Percentiles rank a stretch among this genome's conserved stretches.
These are phyloP conservation scores for Aspergillus sp. DNA, from an alignment of 2,329 filamentous ascomycete genomes.

Conservation along the genomic window DNA sequence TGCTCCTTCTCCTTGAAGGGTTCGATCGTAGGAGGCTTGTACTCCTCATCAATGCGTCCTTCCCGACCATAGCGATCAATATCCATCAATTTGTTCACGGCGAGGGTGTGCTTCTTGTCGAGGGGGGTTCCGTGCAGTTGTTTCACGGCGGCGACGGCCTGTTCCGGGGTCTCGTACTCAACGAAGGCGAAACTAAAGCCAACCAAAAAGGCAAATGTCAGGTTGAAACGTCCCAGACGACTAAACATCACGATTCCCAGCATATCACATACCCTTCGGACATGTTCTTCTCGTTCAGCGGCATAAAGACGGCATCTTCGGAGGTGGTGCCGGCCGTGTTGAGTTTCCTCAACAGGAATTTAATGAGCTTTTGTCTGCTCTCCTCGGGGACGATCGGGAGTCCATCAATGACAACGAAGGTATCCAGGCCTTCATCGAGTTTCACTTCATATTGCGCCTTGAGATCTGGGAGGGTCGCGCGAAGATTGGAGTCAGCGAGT, in stretches of 20 bases:
- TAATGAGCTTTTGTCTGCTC: slow-evolving; percentile 89
- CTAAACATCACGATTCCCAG: neutral
- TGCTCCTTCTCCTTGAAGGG: slow-evolving; percentile 92
- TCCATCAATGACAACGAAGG: slow-evolving; percentile 94
- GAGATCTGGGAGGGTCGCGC: slow-evolving; percentile 58
- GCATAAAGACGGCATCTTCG: slow-evolving; percentile 92
- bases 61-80: slow-evolving; percentile 95
- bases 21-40: slow-evolving; percentile 75
- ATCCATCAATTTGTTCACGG: slow-evolving; percentile 97
- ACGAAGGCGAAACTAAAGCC: slow-evolving; percentile 82
- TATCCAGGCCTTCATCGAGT: slow-evolving; percentile 91
- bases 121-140: slow-evolving; percentile 81
- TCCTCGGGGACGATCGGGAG: slow-evolving; percentile 86
- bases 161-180: slow-evolving; percentile 86
- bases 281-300: slow-evolving; percentile 79
- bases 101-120: slow-evolving; percentile 93
- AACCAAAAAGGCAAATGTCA: slow-evolving; percentile 3
- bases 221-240: neutral
- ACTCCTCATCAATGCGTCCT: slow-evolving; percentile 89
- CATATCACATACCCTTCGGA: slow-evolving; percentile 69
- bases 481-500: slow-evolving; percentile 15
- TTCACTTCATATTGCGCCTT: slow-evolving; percentile 93
- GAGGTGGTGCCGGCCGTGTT: slow-evolving; percentile 78
- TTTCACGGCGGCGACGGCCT: slow-evolving; percentile 86
- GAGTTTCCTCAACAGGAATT: slow-evolving; percentile 93